Evolutionary conservation across 192 early-diverging fungal species (phyloP).

Genomic region (Coemansia sp.): DNA sequence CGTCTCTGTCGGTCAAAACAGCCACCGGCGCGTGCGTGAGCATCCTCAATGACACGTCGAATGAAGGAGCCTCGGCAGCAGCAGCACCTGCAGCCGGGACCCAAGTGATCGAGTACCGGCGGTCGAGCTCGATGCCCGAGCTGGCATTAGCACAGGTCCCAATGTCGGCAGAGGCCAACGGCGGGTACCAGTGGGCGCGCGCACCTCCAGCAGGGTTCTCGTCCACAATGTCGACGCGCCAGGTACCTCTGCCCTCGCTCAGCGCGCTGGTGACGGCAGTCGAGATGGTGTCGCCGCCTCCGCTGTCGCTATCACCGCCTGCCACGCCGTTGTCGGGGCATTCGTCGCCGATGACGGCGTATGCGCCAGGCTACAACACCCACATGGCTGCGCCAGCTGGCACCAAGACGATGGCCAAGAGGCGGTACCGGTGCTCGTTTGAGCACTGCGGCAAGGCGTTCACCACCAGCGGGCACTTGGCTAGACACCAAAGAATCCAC

Average conservation of each 20-base stretch:
- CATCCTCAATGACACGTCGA: conserved; percentile 45
- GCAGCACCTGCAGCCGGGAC: background rate
- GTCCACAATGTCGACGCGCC: conserved; percentile 19
- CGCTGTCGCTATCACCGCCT: conserved; percentile 21
- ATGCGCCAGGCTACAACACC: conserved; percentile 9
- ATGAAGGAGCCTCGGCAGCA: background rate
- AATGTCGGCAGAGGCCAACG: conserved; percentile 17
- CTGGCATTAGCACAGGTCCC: conserved; percentile 11
- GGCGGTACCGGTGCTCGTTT: conserved; percentile 69
- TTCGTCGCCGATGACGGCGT: conserved; percentile 12
- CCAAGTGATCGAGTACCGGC: conserved; percentile 24
- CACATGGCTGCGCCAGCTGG: conserved; percentile 13
- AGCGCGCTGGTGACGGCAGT: conserved; percentile 36
- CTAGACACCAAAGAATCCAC: conserved; percentile 78
- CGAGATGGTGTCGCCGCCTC: conserved; percentile 22
- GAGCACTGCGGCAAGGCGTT: conserved; percentile 72
- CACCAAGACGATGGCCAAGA: conserved; percentile 52
- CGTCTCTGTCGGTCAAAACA: conserved; percentile 46
- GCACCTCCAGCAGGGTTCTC: background rate
- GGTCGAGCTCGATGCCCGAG: conserved; percentile 36
- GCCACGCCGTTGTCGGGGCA: conserved; percentile 38
- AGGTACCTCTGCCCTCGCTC: conserved; percentile 36
- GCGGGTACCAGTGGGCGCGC: conserved; percentile 13
- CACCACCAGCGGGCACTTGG: conserved; percentile 82
- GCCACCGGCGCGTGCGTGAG: conserved; percentile 46